Evolutionary conservation across 2,329 filamentous ascomycete species (phyloP).

Genomic region (Cercospora citrullina): DNA sequence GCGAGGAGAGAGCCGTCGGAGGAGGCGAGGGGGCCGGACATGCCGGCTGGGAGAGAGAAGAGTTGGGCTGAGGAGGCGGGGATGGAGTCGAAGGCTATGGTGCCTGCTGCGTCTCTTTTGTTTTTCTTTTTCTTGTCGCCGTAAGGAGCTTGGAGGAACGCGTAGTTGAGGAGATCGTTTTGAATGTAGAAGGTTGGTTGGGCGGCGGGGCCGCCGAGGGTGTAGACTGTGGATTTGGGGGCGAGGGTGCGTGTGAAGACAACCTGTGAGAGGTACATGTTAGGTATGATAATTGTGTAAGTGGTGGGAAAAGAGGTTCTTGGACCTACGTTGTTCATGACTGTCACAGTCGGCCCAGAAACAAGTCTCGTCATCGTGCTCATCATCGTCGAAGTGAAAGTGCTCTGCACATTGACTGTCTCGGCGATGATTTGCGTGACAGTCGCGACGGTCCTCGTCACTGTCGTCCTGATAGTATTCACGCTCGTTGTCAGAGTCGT

Average conservation of each 20-base stretch:
- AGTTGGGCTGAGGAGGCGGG: background rate
- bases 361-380: background rate
- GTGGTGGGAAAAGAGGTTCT: background rate
- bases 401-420: background rate
- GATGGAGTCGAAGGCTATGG: constrained; percentile 3
- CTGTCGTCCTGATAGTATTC: background rate
- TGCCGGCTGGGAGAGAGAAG: background rate
- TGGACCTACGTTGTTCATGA: background rate
- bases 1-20: background rate
- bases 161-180: constrained; percentile 10
- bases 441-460: background rate
- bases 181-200: constrained; percentile 11
- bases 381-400: background rate
- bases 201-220: background rate
- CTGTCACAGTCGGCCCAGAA: background rate
- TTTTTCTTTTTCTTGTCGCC: background rate
- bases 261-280: background rate
- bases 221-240: background rate
- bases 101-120: background rate
- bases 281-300: background rate
- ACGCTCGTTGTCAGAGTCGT: background rate
- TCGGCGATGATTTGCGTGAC: background rate
- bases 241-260: background rate
- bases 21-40: background rate
- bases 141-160: background rate